Base-by-base conservation (phyloP, 371 early-diverging fungal genomes). In the Fennellomyces sp. region DNA sequence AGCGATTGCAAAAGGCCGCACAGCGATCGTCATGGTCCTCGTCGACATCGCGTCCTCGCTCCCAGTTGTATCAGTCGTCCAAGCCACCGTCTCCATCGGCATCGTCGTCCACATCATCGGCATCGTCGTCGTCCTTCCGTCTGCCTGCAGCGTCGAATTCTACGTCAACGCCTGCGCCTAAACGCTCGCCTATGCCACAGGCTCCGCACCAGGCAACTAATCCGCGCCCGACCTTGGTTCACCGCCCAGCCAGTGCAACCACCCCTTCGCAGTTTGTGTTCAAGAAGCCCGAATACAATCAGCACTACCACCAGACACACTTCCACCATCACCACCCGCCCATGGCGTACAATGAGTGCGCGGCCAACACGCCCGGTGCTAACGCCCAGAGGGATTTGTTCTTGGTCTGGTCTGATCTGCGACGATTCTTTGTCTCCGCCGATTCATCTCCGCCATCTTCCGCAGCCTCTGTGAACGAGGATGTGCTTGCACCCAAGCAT, bases 211-310 rank as follows among this genome's bases (percentile, higher is more conserved):
- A 2, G 15, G 23, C 38, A 64, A 50, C 26, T 13, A 57, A 42
- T 41, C 42, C 58, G 2, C 60, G 67, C 1, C 67, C 67, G 21
- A 42, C 58, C 12, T 38, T 66, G 1, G 31, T 28, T 11, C 64
- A 68, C 17, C 60, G 63, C 19, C 60, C 64, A 25, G 63, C 68
- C 6, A 68, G 61, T 50, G 55, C 61, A 4, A 54, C 52, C 11
- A 74, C 74, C 1, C 76, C 76, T 0, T 58, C 72, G 2, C 76
- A 76, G 51, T 76, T 76, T 56, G 52, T 76, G n/a, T 76, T 76
- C 47, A 67, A 72, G 23, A 72, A 68, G 25, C 76, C 76, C 5
- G 65, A 67, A 60, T 76, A 76, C 29, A 66, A 72, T 50, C 68
- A 68, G 27, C 64, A 58, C 27, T 76, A 76, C 42, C 72, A 72